Evolutionary conservation across 164 flowering plant genomes (phyloP).

Genomic region (Berberis thunbergii): DNA sequence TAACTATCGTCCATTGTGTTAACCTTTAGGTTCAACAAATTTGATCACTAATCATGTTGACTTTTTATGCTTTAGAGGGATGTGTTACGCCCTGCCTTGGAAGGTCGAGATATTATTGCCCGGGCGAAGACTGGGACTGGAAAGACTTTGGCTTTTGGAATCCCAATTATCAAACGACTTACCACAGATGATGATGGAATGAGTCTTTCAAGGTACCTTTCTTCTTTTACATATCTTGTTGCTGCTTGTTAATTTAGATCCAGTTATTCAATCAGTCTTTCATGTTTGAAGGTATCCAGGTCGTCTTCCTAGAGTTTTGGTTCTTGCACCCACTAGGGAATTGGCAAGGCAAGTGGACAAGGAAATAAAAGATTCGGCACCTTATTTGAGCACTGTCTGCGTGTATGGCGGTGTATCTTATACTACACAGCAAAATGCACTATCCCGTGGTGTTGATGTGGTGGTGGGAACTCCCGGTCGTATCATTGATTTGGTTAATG

Average conservation of each 20-base stretch:
- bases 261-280: background rate
- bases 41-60: too few species aligned
- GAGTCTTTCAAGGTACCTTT: conserved; percentile 37
- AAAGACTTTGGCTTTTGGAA: conserved; percentile 93
- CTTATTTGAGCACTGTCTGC: conserved; percentile 83
- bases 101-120: conserved; percentile 89
- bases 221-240: background rate
- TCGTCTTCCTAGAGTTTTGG: conserved; percentile 72
- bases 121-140: conserved; percentile 99
- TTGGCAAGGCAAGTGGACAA: conserved; percentile 96
- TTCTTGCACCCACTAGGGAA: conserved; percentile 94
- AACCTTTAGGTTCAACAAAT: too few species aligned
- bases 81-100: conserved; percentile 76
- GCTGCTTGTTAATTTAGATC: background rate
- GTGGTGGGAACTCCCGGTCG: conserved; percentile 99
- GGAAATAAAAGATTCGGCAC: conserved; percentile 91
- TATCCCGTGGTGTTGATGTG: conserved; percentile 91
- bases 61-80: conserved; percentile 49
- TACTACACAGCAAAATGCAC: conserved; percentile 64
- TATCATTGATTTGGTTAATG: conserved; percentile 69
- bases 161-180: conserved; percentile 75
- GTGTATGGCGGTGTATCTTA: conserved; percentile 98
- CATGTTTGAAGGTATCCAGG: conserved; percentile 47
- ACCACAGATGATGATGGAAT: conserved; percentile 39
- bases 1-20: too few species aligned